A percentile compares a stretch with the other conserved stretches of the same genome.
Conservation (phyloP, 176 grass and related monocot genomes). For the Microstegium vimineum region DNA sequence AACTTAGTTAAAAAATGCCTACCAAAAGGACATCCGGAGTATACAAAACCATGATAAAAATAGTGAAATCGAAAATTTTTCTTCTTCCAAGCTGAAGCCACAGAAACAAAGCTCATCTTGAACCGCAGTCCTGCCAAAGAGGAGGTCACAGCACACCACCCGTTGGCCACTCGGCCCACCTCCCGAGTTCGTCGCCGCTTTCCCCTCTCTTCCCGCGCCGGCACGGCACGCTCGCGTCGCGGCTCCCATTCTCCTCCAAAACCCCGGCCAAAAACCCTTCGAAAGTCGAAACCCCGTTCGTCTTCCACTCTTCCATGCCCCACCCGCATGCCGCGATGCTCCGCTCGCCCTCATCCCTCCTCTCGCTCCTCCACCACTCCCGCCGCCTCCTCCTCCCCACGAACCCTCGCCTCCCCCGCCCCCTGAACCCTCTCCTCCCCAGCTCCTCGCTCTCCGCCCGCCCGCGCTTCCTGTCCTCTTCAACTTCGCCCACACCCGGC, state of each 20-base stretch:
- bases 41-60: too few relatives aligned
- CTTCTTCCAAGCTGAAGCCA: too few relatives aligned
- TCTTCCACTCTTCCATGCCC: constrained; percentile 26
- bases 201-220: constrained; percentile 24
- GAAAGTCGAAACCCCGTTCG: neutral
- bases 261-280: constrained; percentile 7
- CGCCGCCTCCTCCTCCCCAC: constrained; percentile 10
- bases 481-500: neutral
- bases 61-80: too few relatives aligned
- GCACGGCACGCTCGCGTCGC: neutral
- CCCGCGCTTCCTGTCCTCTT: constrained; percentile 13
- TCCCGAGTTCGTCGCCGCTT: neutral
- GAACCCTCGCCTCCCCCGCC: neutral
- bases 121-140: too few relatives aligned
- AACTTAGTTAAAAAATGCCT: too few relatives aligned
- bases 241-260: neutral
- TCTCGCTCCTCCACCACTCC: constrained; percentile 25
- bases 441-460: neutral
- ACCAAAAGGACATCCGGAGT: too few relatives aligned
- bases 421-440: constrained; percentile 5
- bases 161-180: neutral
- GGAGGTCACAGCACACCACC: neutral
- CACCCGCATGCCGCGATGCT: constrained; percentile 24
- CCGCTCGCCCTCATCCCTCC: constrained; percentile 15
- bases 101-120: too few relatives aligned